A percentile compares a stretch with the other conserved stretches of the same genome.
Conservation (phyloP, 495 filamentous ascomycete species). For the Lichina pygmaea region DNA sequence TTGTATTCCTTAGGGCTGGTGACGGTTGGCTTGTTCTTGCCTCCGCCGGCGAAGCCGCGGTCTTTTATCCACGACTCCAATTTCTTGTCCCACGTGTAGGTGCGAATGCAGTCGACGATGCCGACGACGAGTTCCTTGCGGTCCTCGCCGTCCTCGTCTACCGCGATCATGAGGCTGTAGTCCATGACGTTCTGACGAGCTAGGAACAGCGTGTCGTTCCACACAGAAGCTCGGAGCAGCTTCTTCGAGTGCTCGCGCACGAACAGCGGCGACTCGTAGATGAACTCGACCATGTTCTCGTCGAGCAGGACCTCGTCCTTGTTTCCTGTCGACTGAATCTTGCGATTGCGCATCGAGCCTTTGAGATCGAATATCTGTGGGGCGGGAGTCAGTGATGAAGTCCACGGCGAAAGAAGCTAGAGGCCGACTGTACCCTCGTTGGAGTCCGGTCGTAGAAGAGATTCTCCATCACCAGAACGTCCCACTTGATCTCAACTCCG, state of each 20-base stretch:
- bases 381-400: background rate
- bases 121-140: constrained; percentile 80
- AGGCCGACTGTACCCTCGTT: constrained; percentile 19
- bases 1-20: constrained; percentile 97
- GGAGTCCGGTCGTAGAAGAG: constrained; percentile 88
- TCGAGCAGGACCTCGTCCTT: constrained; percentile 89
- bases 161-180: constrained; percentile 93
- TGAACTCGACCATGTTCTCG: constrained; percentile 98
- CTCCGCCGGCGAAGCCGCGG: constrained; percentile 59
- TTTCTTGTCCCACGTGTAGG: constrained; percentile 99
- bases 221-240: constrained; percentile 54
- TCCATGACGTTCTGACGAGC: constrained; percentile 93
- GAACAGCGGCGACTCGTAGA: constrained; percentile 90
- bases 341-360: constrained; percentile 92
- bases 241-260: constrained; percentile 81
- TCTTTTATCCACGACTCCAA: constrained; percentile 98
- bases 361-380: constrained; percentile 73
- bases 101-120: constrained; percentile 95
- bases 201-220: constrained; percentile 91
- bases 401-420: background rate
- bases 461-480: constrained; percentile 92
- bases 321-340: constrained; percentile 82
- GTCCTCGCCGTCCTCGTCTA: constrained; percentile 36
- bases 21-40: constrained; percentile 76
- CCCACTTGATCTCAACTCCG: constrained; percentile 83